Evolutionary conservation across 1,284 basidiomycete genomes (phyloP).

Genomic region (Ustilago hordei): DNA sequence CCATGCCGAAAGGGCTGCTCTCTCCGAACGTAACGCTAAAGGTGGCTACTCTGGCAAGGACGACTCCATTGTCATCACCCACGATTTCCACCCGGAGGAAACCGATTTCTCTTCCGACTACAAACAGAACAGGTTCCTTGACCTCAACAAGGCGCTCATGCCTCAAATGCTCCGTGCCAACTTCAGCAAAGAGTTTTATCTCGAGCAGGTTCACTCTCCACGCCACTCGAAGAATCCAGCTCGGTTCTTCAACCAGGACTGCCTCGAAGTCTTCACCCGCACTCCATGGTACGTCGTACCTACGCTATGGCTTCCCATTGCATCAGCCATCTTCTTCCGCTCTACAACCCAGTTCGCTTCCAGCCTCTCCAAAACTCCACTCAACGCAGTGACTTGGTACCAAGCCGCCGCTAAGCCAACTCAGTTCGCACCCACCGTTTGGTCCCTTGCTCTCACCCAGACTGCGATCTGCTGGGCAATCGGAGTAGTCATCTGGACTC

Average conservation of each 20-base stretch:
- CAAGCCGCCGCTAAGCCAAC: constrained; percentile 73
- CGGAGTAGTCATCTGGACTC: constrained; percentile 92
- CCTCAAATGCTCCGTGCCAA: constrained; percentile 85
- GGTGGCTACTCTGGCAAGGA: constrained; percentile 62
- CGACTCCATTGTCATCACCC: constrained; percentile 76
- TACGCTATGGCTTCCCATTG: constrained; percentile 89
- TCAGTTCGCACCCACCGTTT: constrained; percentile 32
- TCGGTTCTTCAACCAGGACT: constrained; percentile 83
- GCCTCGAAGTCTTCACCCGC: constrained; percentile 87
- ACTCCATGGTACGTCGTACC: constrained; percentile 97
- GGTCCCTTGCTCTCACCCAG: constrained; percentile 46
- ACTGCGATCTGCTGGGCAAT: constrained; percentile 77
- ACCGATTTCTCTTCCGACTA: constrained; percentile 69
- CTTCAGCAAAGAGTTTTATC: constrained; percentile 93
- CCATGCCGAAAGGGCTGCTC: constrained; percentile 41
- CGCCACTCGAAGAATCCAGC: constrained; percentile 89
- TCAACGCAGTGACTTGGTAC: constrained; percentile 61
- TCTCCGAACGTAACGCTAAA: constrained; percentile 30
- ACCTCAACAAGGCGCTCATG: constrained; percentile 86
- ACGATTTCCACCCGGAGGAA: constrained; percentile 65
- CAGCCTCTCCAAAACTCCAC: constrained; percentile 22
- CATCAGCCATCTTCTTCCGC: constrained; percentile 82
- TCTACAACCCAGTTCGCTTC: constrained; percentile 81
- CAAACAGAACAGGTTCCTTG: constrained; percentile 90
- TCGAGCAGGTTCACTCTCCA: constrained; percentile 93